A percentile compares a stretch with the other conserved stretches of the same genome.
phyloP scores from a whole-genome alignment of 768 basidiomycete species.

The Rhodotorula sphaerocarpa region DNA sequence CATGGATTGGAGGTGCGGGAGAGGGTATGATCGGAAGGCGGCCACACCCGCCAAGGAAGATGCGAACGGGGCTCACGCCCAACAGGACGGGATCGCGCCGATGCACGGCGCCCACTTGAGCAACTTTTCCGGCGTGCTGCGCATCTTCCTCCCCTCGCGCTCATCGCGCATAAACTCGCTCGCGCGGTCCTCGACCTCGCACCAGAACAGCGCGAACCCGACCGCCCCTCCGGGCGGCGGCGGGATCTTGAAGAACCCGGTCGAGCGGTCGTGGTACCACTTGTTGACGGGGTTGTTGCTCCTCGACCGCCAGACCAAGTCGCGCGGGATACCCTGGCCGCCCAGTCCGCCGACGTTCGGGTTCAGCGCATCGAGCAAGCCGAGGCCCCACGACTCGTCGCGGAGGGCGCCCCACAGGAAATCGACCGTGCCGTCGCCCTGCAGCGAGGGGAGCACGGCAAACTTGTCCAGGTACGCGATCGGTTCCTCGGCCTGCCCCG shows the following conservation, averaged over 20 bases:
- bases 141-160: not conserved
- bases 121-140: conserved; percentile 14
- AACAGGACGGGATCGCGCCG: conserved; percentile 25
- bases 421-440: conserved; percentile 97
- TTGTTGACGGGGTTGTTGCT: conserved; percentile 93
- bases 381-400: conserved; percentile 95
- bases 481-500: not conserved
- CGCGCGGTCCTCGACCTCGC: conserved; percentile 83
- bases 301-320: conserved; percentile 91
- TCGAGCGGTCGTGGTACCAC: conserved; percentile 97
- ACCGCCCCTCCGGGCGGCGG: conserved; percentile 26
- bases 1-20: no score
- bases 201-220: conserved; percentile 94
- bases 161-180: not conserved
- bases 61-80: no score
- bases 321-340: conserved; percentile 79
- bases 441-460: conserved; percentile 84
- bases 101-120: conserved; percentile 21
- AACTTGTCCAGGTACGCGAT: conserved; percentile 98
- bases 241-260: conserved; percentile 69
- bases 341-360: conserved; percentile 80
- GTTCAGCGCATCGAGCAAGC: conserved; percentile 85
- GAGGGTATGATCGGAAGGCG: no score
- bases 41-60: no score
- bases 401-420: conserved; percentile 98